Base-by-base conservation (phyloP, 2,329 filamentous ascomycete genomes). In the Xylariaceae sp. region DNA sequence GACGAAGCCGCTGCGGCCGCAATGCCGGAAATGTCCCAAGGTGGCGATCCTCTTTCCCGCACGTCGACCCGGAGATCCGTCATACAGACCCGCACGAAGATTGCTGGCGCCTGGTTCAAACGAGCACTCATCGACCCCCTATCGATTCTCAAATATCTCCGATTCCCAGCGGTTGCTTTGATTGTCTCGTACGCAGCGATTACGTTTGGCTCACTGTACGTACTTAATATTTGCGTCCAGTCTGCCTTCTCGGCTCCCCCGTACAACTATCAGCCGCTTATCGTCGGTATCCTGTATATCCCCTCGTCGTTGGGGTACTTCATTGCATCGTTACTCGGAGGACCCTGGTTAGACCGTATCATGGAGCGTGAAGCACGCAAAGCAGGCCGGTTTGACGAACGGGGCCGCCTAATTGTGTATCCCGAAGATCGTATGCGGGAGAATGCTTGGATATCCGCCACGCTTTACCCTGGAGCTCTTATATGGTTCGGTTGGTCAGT, bases 401-500 rank as follows among this genome's bases (percentile, higher is more conserved):
- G 80, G 35, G 88, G 87, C 12, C 78, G 77, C 51, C 72, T 89
- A 17, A 71, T 89, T 10, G 86, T 82, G 61, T 73, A 82, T 2
- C 89, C 89, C 0, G 89, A 94, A 68, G 89, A 95, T 66, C 80
- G 89, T 11, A 88, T 94, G 81, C 76, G 84, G 39, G 86, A 92
- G 63, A 94, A 95, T 63, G 86, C 86, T 2, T 92, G 85, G 85
- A 67, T 91, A 1, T 86, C 85, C 3, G 84, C 84, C 1, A 72
- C 82, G 3, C 58, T 91, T 41, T 91, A 87, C 58, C 89, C 89
- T 0, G 74, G 75, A 0, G 84, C 83, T 0, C 66, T 94, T 52
- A 72, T 94, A 27, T 83, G 84, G 73, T 94, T 89, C 63, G 89
- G 89, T 4, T 95, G 89, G 89, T 79, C 82, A 0, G 76, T 80